Evolutionary conservation across 208 protist species (phyloP).

Genomic region (Acanthamoeba castellanii): DNA sequence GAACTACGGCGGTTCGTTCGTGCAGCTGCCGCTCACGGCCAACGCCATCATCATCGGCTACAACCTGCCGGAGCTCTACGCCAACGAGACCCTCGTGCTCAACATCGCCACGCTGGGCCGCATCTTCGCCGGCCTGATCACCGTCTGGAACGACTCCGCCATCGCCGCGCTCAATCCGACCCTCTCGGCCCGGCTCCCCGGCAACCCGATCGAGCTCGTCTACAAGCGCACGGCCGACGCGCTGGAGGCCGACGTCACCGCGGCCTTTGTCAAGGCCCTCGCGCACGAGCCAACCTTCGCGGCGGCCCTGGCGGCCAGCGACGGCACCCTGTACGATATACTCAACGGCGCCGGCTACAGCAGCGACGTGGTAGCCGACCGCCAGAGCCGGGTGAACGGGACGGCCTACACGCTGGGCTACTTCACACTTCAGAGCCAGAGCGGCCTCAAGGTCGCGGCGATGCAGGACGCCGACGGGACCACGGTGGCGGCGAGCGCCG

Average conservation of each 20-base stretch:
- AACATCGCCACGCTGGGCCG: background rate
- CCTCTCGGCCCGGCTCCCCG: background rate
- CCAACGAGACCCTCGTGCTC: background rate
- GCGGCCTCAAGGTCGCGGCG: background rate
- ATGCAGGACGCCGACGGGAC: background rate
- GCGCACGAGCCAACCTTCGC: background rate
- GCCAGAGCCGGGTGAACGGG: background rate
- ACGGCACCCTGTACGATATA: background rate
- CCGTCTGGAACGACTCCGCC: background rate
- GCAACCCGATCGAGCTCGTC: background rate
- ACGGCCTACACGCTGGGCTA: slow-evolving; percentile 7
- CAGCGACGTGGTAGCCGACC: slow-evolving; percentile 6
- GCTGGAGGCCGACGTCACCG: slow-evolving; percentile 3
- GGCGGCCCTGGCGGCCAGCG: background rate
- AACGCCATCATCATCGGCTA: background rate
- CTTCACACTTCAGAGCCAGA: background rate
- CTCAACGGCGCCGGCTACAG: background rate
- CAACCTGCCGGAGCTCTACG: slow-evolving; percentile 23
- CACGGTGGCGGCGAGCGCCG: background rate
- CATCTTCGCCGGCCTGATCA: background rate
- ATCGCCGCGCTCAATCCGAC: background rate
- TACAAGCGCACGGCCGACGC: slow-evolving; percentile 10
- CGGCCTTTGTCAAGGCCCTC: slow-evolving; percentile 12
- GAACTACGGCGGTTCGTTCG: background rate
- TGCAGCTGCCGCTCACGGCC: slow-evolving; percentile 28